Evolutionary conservation across 2,329 filamentous ascomycete genomes (phyloP), one percentile per base, ranked within the genome.

Genomic region (Aspergillus brasiliensis): DNA sequence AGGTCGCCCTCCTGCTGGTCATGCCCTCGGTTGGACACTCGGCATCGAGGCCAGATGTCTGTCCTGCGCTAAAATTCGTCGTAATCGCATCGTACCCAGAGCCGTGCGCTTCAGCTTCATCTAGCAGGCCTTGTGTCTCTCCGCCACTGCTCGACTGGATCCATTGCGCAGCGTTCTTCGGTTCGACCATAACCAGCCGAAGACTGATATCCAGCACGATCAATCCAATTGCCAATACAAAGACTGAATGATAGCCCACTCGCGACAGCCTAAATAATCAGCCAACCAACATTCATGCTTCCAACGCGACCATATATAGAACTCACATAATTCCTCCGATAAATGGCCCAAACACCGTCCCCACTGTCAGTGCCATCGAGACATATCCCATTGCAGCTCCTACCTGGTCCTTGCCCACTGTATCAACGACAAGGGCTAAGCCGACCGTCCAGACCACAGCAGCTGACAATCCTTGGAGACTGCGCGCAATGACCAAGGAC

Each of bases 371-470:
- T 66, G 87, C 83, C 65, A 76, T 73, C 2, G 74, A 73, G 15
- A 76, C 71, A 59, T 71, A 81, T 3, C 87, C 86, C 71, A 88
- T 84, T 0, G 84, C 84, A 63, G 84, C 84, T 2, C 86, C 86
- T 42, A 88, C 67, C 34, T 86, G 83, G 51, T 84, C 78, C 3
- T 77, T 78, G 0, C 82, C 82, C 3, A 88, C 85, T 1, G 83
- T 87, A 68, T 88, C 86, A 5, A 86, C 73, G 34, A 85, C 78
- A 54, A 88, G 76, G 0, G 86, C 84, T 17, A 87, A 73, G 2
- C 85, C 84, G 27, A 86, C 81, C 0, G 83, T 86, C 85, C 86
- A 88, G 1, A 88, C 84, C 6, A 86, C 80, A 0, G 82, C 84
- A 2, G 79, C 83, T 31, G 83, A 84, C 13, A 85, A 71, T 0